These are phyloP conservation scores for Calonectria hongkongensis DNA, from an alignment of 2,329 filamentous ascomycete genomes.

Conservation along the genomic window DNA sequence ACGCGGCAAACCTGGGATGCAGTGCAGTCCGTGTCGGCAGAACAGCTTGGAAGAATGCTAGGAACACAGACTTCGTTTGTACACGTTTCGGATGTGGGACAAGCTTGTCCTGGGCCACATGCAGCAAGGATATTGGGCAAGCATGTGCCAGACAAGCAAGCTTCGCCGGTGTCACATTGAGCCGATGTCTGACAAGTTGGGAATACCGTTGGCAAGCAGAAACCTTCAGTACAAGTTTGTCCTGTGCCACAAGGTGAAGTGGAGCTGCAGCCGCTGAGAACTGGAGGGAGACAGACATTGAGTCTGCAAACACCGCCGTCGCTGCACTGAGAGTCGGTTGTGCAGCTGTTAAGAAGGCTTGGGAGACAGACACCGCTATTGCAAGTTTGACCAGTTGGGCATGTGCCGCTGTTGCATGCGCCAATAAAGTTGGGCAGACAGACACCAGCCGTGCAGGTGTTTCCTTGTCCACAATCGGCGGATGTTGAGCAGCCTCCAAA, in stretches of 20 bases:
- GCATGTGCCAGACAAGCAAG: slow-evolving; percentile 6
- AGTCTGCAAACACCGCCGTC: slow-evolving; percentile 25
- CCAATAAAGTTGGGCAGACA: slow-evolving; percentile 28
- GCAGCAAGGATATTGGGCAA: slow-evolving; percentile 5
- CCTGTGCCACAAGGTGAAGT: neutral
- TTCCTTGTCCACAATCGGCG: slow-evolving; percentile 22
- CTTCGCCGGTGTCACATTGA: slow-evolving; percentile 14
- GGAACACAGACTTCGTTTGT: slow-evolving; percentile 23
- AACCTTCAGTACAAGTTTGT: slow-evolving; percentile 4
- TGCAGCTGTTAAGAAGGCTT: neutral
- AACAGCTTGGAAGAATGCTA: slow-evolving; percentile 17
- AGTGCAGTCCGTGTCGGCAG: slow-evolving; percentile 5
- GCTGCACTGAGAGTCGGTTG: slow-evolving; percentile 15
- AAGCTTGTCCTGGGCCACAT: slow-evolving; percentile 20
- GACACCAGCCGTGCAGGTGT: slow-evolving; percentile 28
- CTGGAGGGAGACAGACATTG: slow-evolving; percentile 18
- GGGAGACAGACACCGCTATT: slow-evolving; percentile 28
- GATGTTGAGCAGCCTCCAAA: slow-evolving; percentile 11
- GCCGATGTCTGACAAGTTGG: neutral
- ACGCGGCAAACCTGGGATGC: slow-evolving; percentile 22
- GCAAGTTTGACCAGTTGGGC: slow-evolving; percentile 22
- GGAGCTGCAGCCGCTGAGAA: slow-evolving; percentile 4
- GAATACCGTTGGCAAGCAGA: slow-evolving; percentile 19
- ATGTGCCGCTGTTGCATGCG: slow-evolving; percentile 13
- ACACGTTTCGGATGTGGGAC: slow-evolving; percentile 5